Evolutionary conservation across 257 asterid genomes (phyloP).

Genomic region (Rehmannia glutinosa): DNA sequence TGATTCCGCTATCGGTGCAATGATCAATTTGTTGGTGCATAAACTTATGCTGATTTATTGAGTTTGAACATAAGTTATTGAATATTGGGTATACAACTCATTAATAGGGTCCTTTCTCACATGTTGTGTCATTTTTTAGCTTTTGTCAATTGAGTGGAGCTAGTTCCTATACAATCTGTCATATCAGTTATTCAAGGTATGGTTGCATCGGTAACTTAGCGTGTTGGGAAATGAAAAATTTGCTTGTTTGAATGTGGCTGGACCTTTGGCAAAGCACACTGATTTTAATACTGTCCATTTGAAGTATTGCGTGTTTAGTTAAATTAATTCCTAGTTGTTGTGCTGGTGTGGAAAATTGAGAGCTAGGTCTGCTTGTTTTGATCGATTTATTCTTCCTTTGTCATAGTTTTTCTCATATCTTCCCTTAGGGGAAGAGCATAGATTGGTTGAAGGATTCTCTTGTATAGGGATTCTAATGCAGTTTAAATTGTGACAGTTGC

Average conservation of each 20-base stretch:
- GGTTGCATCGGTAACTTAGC: background rate
- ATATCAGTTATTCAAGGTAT: background rate
- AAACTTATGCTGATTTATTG: too few relatives aligned
- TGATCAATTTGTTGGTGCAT: too few relatives aligned
- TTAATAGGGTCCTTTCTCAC: background rate
- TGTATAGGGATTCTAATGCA: constrained; percentile 9
- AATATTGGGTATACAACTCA: too few relatives aligned
- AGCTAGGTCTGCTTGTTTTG: background rate
- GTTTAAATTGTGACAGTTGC: constrained; percentile 56
- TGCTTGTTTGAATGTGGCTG: background rate
- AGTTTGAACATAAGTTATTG: too few relatives aligned
- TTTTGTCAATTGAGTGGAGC: background rate
- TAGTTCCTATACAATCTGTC: background rate
- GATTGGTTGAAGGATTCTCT: constrained; percentile 14
- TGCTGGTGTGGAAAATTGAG: background rate
- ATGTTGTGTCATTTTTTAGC: background rate
- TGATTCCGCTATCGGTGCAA: too few relatives aligned
- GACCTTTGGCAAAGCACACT: background rate
- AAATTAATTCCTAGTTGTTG: background rate
- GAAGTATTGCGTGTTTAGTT: background rate
- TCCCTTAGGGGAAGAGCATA: background rate
- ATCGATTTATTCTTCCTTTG: background rate
- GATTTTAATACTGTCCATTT: background rate
- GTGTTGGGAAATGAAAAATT: background rate
- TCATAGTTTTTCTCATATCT: background rate